Conservation (phyloP, 2,329 filamentous ascomycete species). For the Fusarium hainanense region DNA sequence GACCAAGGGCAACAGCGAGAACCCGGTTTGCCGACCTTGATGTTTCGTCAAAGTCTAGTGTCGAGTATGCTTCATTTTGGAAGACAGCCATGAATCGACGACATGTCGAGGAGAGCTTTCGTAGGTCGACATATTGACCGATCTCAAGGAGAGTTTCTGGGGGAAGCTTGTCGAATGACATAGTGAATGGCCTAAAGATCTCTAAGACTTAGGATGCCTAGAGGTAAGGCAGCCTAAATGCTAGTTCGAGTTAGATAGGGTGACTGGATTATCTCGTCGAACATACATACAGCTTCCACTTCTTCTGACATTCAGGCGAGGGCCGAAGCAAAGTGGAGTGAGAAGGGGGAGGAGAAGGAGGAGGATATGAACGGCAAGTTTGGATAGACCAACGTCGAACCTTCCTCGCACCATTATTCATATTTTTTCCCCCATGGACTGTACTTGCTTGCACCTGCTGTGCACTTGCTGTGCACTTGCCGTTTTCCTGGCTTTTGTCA, state of each 20-base stretch:
- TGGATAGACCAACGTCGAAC: neutral
- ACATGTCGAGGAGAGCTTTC: neutral
- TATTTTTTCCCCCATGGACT: too few species aligned
- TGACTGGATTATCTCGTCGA: too few species aligned
- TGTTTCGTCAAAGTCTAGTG: neutral
- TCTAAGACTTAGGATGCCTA: too few species aligned
- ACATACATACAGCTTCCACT: neutral
- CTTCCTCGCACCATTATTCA: neutral
- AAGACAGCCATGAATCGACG: neutral
- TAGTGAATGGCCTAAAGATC: neutral
- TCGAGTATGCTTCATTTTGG: neutral
- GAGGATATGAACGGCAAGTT: neutral
- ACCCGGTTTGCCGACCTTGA: neutral
- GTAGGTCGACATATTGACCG: neutral
- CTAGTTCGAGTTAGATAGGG: neutral
- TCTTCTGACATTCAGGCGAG: too few species aligned
- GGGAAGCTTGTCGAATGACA: neutral
- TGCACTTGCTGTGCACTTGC: neutral
- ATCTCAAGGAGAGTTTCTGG: neutral
- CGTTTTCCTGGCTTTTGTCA: neutral
- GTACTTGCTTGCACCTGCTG: too few species aligned
- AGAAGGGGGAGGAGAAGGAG: neutral
- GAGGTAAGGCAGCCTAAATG: neutral
- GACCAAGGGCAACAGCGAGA: neutral
- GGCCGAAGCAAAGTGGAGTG: too few species aligned